A percentile compares a stretch with the other conserved stretches of the same genome.
These are phyloP conservation scores for Clavulina sp. DNA, from an alignment of 768 basidiomycete species.

Conservation along the genomic window DNA sequence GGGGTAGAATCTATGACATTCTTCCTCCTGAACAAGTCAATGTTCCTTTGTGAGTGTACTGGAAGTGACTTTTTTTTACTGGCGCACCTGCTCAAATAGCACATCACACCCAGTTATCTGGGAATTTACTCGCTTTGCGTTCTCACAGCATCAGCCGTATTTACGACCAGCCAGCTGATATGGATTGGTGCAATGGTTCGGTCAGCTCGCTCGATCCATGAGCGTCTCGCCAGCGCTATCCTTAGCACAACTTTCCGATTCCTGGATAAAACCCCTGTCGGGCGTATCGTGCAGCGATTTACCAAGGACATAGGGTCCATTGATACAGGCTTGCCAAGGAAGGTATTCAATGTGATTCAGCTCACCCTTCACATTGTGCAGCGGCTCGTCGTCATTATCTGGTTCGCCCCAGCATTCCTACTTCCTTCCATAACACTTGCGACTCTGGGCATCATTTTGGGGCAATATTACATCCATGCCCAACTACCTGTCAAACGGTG, in stretches of 20 bases:
- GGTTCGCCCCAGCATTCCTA: conserved; percentile 11
- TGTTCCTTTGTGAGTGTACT: conserved; percentile 11
- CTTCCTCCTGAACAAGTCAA: conserved; percentile 18
- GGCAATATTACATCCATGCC: conserved; percentile 22
- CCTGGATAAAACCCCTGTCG: conserved; percentile 13
- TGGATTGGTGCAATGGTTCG: not conserved
- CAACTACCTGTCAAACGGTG: conserved; percentile 23
- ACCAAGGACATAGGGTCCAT: conserved; percentile 10
- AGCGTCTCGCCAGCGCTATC: conserved; percentile 32
- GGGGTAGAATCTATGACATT: conserved; percentile 3
- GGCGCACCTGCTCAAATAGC: conserved; percentile 12
- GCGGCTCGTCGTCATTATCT: conserved; percentile 8
- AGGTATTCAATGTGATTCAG: not conserved
- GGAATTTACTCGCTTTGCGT: conserved; percentile 16
- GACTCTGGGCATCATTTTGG: conserved; percentile 17
- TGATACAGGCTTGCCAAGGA: conserved; percentile 1
- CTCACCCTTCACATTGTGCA: too few relatives aligned
- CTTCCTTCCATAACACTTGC: conserved; percentile 10
- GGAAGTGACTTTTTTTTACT: conserved; percentile 14
- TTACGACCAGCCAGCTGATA: too few relatives aligned
- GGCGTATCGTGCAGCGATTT: conserved; percentile 14
- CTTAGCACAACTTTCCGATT: conserved; percentile 37
- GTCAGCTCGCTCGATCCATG: conserved; percentile 24
- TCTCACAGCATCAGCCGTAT: conserved; percentile 9
- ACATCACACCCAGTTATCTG: too few relatives aligned